phyloP scores from a whole-genome alignment of 75 land plant genomes.

The Gnetum montanum region DNA sequence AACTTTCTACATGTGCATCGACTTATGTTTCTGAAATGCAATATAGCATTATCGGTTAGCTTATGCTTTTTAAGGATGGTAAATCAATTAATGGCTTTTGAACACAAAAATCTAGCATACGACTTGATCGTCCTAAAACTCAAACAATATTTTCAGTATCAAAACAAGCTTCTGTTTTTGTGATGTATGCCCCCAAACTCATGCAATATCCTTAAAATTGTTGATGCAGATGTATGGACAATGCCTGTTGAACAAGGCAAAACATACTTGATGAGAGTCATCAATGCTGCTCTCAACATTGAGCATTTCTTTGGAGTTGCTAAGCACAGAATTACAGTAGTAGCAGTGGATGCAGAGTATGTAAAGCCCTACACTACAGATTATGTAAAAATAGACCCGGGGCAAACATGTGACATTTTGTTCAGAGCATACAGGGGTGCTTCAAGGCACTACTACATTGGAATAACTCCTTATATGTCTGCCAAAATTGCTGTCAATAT shows the following conservation, averaged over 20 bases:
- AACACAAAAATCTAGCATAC: no score
- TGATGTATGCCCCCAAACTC: no score
- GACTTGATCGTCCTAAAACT: no score
- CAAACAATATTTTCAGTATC: no score
- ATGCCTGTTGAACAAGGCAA: slow-evolving; percentile 36
- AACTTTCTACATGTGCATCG: no score
- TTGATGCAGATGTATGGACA: slow-evolving; percentile 40
- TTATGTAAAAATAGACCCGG: slow-evolving; percentile 15
- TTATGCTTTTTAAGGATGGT: no score
- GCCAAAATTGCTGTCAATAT: slow-evolving; percentile 2
- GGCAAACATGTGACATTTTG: slow-evolving; percentile 40
- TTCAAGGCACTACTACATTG: slow-evolving; percentile 39
- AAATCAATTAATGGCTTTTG: no score
- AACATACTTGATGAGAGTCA: slow-evolving; percentile 32
- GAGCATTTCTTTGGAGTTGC: slow-evolving; percentile 54
- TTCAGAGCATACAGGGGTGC: slow-evolving; percentile 32
- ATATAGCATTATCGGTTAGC: no score
- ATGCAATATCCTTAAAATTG: no score
- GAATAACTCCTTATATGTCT: slow-evolving; percentile 16
- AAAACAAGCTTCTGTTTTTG: no score
- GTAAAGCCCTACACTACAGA: slow-evolving; percentile 40
- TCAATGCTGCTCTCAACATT: slow-evolving; percentile 45
- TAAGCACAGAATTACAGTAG: slow-evolving; percentile 26
- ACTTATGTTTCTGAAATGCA: no score
- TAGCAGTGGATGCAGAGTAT: slow-evolving; percentile 35